These are phyloP conservation scores for Tephrocybe sp. DNA, from an alignment of 768 basidiomycete genomes.

Conservation along the genomic window DNA sequence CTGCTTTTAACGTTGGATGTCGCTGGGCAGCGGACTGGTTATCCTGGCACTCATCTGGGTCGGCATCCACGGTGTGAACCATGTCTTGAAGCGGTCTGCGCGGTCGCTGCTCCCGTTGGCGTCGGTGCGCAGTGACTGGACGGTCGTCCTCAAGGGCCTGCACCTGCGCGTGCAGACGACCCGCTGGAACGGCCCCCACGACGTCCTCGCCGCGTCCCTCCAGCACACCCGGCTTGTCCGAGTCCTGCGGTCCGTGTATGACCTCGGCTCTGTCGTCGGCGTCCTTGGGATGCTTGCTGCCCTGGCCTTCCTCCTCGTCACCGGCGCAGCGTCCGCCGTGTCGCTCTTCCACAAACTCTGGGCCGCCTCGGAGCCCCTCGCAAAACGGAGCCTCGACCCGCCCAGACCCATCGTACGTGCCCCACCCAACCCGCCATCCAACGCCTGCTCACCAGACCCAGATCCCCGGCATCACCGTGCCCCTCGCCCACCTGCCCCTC, in stretches of 20 bases:
- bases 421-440: not conserved
- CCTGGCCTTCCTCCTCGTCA: slow-evolving; percentile 39
- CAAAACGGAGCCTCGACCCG: slow-evolving; percentile 9
- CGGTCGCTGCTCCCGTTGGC: slow-evolving; percentile 13
- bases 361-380: not conserved
- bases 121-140: slow-evolving; percentile 17
- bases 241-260: slow-evolving; percentile 42
- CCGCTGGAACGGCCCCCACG: slow-evolving; percentile 49
- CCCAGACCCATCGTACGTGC: slow-evolving; percentile 33
- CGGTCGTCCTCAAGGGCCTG: slow-evolving; percentile 24
- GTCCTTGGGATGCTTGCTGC: slow-evolving; percentile 48
- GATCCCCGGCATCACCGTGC: slow-evolving; percentile 85
- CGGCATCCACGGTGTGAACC: slow-evolving; percentile 21
- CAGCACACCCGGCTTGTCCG: slow-evolving; percentile 26
- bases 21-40: slow-evolving; percentile 20
- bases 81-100: slow-evolving; percentile 13
- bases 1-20: slow-evolving; percentile 18
- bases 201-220: slow-evolving; percentile 37
- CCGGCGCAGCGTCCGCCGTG: slow-evolving; percentile 20
- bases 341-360: slow-evolving; percentile 9
- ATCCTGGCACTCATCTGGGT: slow-evolving; percentile 25
- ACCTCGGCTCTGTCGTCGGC: slow-evolving; percentile 45
- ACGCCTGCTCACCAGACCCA: slow-evolving; percentile 27
- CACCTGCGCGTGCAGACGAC: slow-evolving; percentile 49
- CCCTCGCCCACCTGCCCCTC: slow-evolving; percentile 66